Conservation (phyloP, 1,139 yeast genomes). For the Geotrichum australiense region DNA sequence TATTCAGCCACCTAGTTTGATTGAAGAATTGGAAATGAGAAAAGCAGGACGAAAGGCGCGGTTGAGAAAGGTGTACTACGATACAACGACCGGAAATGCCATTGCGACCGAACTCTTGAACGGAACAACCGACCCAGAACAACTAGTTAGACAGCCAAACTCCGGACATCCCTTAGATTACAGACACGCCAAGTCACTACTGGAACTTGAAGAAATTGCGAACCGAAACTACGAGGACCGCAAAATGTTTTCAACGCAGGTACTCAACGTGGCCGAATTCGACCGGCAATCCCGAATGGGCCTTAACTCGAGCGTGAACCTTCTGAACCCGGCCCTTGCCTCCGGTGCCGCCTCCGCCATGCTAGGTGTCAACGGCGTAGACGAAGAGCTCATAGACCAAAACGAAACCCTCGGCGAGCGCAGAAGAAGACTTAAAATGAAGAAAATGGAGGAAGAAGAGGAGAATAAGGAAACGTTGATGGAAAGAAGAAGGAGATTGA, state of each 20-base stretch:
- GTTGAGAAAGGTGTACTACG: constrained; percentile 25
- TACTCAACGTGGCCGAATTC: constrained; percentile 18
- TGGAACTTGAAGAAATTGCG: constrained; percentile 33
- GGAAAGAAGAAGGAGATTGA: constrained; percentile 31
- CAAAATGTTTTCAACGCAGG: constrained; percentile 22
- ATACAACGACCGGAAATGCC: constrained; percentile 23
- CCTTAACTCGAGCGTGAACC: constrained; percentile 1
- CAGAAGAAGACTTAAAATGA: constrained; percentile 26
- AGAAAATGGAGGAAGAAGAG: constrained; percentile 26
- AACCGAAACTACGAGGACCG: constrained; percentile 30
- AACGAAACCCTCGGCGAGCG: constrained; percentile 31
- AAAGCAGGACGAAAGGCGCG: constrained; percentile 32
- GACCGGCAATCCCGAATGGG: constrained; percentile 16
- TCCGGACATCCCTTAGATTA: constrained; percentile 30
- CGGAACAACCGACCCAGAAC: constrained; percentile 18
- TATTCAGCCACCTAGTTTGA: constrained; percentile 29
- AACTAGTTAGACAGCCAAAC: constrained; percentile 16
- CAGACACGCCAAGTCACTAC: constrained; percentile 28
- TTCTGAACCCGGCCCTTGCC: constrained; percentile 10
- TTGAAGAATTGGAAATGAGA: constrained; percentile 36
- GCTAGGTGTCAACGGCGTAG: constrained; percentile 9
- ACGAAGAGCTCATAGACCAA: constrained; percentile 11
- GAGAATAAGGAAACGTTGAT: constrained; percentile 31
- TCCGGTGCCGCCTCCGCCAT: background rate
- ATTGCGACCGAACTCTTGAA: constrained; percentile 16